Conservation (phyloP, 495 filamentous ascomycete genomes). For the Xylaria cubensis region DNA sequence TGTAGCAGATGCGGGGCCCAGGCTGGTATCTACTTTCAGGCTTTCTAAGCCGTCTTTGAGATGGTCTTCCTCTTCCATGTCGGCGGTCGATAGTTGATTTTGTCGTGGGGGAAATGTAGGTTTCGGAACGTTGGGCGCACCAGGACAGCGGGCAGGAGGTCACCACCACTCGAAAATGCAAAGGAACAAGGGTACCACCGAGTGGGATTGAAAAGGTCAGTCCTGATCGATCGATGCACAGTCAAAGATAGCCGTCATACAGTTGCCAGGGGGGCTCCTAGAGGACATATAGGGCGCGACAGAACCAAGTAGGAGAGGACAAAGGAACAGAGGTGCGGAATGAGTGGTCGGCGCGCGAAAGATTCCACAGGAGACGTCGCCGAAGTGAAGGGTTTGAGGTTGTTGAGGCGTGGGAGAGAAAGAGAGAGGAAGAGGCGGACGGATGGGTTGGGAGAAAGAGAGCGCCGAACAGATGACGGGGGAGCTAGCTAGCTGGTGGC, state of each 20-base stretch:
- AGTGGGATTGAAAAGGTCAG: conserved; percentile 9
- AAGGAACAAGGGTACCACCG: not conserved
- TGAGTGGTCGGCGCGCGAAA: not conserved
- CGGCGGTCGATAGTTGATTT: conserved; percentile 21
- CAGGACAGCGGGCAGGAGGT: conserved; percentile 1
- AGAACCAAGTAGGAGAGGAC: not conserved
- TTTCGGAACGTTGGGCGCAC: conserved; percentile 14
- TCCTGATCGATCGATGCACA: conserved; percentile 21
- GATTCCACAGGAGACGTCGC: not conserved
- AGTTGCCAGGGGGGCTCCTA: conserved; percentile 20
- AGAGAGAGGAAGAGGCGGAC: conserved; percentile 8
- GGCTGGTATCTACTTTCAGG: conserved; percentile 40
- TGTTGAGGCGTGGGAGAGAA: conserved; percentile 8
- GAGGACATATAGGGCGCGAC: conserved; percentile 23
- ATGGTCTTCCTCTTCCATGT: conserved; percentile 52
- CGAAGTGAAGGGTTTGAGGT: conserved; percentile 12
- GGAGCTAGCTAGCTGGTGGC: conserved; percentile 35
- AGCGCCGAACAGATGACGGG: conserved; percentile 30
- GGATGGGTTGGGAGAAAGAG: conserved; percentile 11
- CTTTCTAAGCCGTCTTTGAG: conserved; percentile 42
- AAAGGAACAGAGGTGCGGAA: not conserved
- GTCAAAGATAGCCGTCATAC: conserved; percentile 17
- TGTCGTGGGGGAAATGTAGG: conserved; percentile 23
- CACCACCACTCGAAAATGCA: conserved; percentile 14
- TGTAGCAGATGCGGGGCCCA: conserved; percentile 36